Evolutionary conservation across 225 moss, liverwort and hornwort genomes (phyloP).

Genomic region (Straminergon stramineum): DNA sequence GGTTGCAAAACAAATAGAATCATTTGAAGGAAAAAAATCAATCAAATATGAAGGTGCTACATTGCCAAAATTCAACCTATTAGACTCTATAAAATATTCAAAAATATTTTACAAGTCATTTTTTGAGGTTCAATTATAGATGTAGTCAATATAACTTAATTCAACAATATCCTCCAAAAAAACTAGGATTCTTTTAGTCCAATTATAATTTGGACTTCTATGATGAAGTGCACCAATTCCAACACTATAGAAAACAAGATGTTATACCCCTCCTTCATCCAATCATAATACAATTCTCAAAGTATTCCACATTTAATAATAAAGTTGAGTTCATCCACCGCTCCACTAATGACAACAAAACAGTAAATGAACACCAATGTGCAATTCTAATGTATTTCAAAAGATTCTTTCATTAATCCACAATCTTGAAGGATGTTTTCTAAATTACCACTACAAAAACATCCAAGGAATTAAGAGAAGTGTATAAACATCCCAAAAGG

Average conservation of each 20-base stretch:
- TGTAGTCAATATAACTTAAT: not conserved
- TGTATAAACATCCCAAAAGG: not conserved
- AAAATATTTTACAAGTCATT: rapidly evolving
- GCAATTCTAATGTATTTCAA: not conserved
- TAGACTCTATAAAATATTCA: not conserved
- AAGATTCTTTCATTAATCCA: not conserved
- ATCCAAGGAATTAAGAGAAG: not conserved
- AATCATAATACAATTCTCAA: no score
- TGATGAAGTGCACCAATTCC: not conserved
- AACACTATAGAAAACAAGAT: rapidly evolving
- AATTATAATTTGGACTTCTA: not conserved
- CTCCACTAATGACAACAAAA: not conserved
- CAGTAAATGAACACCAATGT: not conserved
- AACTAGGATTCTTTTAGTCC: not conserved
- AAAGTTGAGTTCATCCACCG: not conserved
- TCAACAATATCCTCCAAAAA: no score
- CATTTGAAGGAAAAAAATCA: not conserved
- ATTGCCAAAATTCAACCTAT: not conserved
- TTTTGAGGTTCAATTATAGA: not conserved
- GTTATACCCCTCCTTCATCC: rapidly evolving
- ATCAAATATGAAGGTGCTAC: not conserved
- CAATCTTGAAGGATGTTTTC: no score
- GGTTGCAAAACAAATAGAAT: not conserved
- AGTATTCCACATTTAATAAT: not conserved
- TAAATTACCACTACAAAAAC: rapidly evolving